Base-by-base conservation (phyloP, 208 protist genomes). In the Trypanosoma vivax region DNA sequence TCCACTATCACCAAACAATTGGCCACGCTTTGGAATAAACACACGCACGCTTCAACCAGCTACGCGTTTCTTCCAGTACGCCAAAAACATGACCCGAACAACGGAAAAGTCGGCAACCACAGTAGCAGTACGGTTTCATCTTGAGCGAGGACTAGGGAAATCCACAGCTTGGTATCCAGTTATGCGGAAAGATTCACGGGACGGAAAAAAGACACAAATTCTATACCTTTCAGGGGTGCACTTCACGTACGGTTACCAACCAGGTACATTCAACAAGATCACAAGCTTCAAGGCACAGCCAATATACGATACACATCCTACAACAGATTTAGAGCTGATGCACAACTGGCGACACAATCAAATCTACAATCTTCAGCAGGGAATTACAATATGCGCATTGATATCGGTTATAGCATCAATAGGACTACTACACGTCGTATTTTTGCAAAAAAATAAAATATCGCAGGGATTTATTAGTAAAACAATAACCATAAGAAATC, bases 161-260 rank as follows among this genome's bases (percentile, higher is more conserved):
- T 64, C 85, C 39, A 86, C 79, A 16, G 75, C 76, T 29, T 91
- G 83, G 83, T 34, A 88, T 28, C 83, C 83, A n/a, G 16, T 91
- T 2, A 53, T 73, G 27, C 34, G 40, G 29, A 9, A 46, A 25
- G 25, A 16, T 16, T 13, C 25, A 60, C 43, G 28, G 13, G 0
- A 31, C 51, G 6, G n/a, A 34, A 49, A 27, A n/a, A 39, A n/a
- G n/a, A n/a, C 34, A 27, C 13, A 42, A 25, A 28, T 79, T 24
- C 59, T 70, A 10, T 83, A 71, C 29, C 53, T 90, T 3, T 40
- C 63, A 1, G 40, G 41, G 5, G 42, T 90, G 7, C 45, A 18
- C 1, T 85, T 88, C 33, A 59, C 54, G 43, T 85, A 85, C 47
- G 83, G 83, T 13, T 90, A 72, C 43, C 83, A 78, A 31, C 64